Base-by-base conservation (phyloP, 495 filamentous ascomycete genomes). In the Xylaria sp. region DNA sequence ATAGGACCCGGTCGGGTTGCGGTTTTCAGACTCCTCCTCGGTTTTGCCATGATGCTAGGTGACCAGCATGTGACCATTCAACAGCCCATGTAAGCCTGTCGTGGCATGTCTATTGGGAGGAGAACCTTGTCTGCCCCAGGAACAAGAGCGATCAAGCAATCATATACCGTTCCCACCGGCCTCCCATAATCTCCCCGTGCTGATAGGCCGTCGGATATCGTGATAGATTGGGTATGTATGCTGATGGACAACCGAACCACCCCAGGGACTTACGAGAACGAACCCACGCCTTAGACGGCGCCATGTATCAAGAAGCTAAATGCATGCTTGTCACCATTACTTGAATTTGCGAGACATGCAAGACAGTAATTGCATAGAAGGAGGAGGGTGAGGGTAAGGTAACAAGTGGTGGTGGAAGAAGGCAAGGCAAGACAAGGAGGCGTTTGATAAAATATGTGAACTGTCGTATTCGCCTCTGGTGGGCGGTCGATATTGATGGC, bases 401-500 rank as follows among this genome's bases (percentile, higher is more conserved):
- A n/a, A n/a, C n/a, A n/a, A 48, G 66, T 17, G 17, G 9, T 21
- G 46, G 46, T 52, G 26, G 63, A 3, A 53, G 44, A 53, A 21
- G 46, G 55, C 24, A 55, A 17, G 26, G 24, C 19, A 44, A 24
- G 21, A 24, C 15, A 21, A 64, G 9, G 61, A 41, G 33, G 69
- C 26, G 44, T 19, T 35, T 33, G 48, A 37, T n/a, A 19, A 57
- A 31, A 46, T 24, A 48, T 58, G 52, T 66, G 69, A 66, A 71
- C 50, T 57, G 50, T 71, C 69, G 61, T 40, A 61, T 66, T 59
- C 67, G 72, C 66, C 68, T 71, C 66, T 62, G 62, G 73, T 66
- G 41, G 67, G 67, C 35, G 55, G 57, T 63, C 67, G 61, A 74
- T 71, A 52, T 63, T 69, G 61, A 74, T 71, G 74, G 76, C 76